phyloP scores from a whole-genome alignment of 192 early-diverging fungal species.

The Dimargaris cristalligena region DNA sequence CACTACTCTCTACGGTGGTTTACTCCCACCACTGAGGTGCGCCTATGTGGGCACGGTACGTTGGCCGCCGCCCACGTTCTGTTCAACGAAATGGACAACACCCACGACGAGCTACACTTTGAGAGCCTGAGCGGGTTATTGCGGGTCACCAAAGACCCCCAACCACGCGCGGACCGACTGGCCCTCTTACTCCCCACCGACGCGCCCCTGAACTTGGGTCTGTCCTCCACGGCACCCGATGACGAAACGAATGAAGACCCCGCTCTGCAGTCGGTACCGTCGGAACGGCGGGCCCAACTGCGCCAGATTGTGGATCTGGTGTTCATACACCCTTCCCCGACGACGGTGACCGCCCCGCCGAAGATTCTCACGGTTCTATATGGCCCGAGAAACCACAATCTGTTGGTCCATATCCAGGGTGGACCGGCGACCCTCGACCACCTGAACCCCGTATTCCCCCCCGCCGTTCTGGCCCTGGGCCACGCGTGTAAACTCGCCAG shows the following conservation, averaged over 20 bases:
- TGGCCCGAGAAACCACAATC: slow-evolving; percentile 8
- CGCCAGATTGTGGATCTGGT: background rate
- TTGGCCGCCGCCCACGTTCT: slow-evolving; percentile 23
- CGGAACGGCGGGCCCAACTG: background rate
- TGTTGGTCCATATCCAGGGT: slow-evolving; percentile 12
- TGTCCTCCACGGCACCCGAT: background rate
- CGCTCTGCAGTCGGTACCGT: background rate
- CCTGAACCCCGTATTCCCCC: background rate
- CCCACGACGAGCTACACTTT: slow-evolving; percentile 13
- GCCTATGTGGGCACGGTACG: slow-evolving; percentile 25
- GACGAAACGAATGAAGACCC: background rate
- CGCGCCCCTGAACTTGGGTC: background rate
- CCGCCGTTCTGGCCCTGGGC: slow-evolving; percentile 6
- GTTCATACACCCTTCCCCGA: background rate
- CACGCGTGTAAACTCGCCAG: slow-evolving; percentile 11
- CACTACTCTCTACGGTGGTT: slow-evolving; percentile 22
- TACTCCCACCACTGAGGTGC: slow-evolving; percentile 14
- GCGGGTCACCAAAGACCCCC: background rate
- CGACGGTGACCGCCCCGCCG: background rate
- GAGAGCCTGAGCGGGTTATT: slow-evolving; percentile 19
- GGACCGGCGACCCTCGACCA: slow-evolving; percentile 12
- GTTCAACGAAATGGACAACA: slow-evolving; percentile 14
- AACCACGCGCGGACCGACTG: slow-evolving; percentile 11
- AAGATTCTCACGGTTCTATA: background rate
- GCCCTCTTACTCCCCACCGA: slow-evolving; percentile 10